Percentiles rank a stretch among this genome's conserved stretches.
Conservation (phyloP, 2,329 filamentous ascomycete species). For the Mollisia scopiformis region DNA sequence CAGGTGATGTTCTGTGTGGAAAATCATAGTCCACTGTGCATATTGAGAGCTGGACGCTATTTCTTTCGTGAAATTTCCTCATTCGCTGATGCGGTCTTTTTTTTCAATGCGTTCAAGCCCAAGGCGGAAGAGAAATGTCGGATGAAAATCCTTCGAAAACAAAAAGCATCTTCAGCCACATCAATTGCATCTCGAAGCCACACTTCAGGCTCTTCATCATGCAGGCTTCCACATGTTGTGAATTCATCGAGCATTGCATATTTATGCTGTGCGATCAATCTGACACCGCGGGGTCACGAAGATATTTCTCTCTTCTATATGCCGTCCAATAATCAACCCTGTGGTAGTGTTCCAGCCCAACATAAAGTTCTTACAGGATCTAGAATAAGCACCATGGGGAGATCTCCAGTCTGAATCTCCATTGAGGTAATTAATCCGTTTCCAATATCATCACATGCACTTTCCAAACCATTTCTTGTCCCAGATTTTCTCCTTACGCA, state of each 20-base stretch:
- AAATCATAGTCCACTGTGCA: too few species aligned
- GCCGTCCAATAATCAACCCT: too few species aligned
- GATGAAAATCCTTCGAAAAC: neutral
- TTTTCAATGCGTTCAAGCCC: neutral
- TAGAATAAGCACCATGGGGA: neutral
- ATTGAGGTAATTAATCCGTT: neutral
- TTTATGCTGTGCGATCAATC: neutral
- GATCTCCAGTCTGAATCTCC: neutral
- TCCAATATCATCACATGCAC: neutral
- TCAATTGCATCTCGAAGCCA: neutral
- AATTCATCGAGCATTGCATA: neutral
- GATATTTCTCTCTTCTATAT: too few species aligned
- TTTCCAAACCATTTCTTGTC: neutral
- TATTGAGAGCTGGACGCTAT: too few species aligned
- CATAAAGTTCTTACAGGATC: too few species aligned
- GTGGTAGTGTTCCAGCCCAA: too few species aligned
- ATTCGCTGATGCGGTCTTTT: neutral
- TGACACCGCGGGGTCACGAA: neutral
- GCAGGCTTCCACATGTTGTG: neutral
- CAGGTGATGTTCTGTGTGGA: too few species aligned
- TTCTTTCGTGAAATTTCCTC: neutral
- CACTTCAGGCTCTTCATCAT: neutral
- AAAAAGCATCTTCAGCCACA: neutral
- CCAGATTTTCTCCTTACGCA: neutral
- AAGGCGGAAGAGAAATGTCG: neutral